phyloP scores from a whole-genome alignment of 768 basidiomycete species.

The Pisolithus marmoratus region DNA sequence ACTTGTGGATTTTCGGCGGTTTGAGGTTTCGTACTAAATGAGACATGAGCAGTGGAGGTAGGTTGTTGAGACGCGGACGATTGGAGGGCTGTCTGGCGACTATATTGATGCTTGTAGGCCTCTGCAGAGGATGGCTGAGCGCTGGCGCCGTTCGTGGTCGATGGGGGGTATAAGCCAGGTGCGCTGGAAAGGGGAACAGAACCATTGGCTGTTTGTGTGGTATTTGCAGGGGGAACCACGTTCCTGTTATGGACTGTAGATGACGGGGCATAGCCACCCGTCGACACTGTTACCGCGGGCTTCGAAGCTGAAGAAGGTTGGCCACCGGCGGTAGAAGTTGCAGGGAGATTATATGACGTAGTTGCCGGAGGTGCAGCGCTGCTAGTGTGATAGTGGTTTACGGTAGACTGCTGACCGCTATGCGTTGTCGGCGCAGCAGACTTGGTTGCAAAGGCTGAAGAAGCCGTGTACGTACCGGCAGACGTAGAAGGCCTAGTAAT shows the following conservation, averaged over 20 bases:
- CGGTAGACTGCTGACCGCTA: neutral
- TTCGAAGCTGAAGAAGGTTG: slow-evolving; percentile 10
- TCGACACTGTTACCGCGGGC: neutral
- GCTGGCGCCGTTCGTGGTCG: slow-evolving; percentile 1
- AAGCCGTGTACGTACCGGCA: slow-evolving; percentile 2
- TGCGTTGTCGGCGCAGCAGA: neutral
- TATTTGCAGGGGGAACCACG: neutral
- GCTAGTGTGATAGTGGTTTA: neutral
- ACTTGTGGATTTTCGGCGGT: slow-evolving; percentile 14
- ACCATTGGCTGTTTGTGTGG: neutral
- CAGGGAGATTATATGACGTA: slow-evolving; percentile 4
- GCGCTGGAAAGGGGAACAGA: slow-evolving; percentile 5
- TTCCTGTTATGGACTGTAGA: slow-evolving; percentile 8
- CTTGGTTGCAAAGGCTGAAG: slow-evolving; percentile 7
- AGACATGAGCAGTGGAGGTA: slow-evolving; percentile 3
- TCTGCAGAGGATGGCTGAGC: slow-evolving; percentile 13
- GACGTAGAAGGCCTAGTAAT: slow-evolving; percentile 6
- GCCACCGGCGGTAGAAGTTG: neutral
- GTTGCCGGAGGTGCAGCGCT: neutral
- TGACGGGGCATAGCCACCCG: neutral
- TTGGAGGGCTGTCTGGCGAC: slow-evolving; percentile 10
- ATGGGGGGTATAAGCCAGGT: slow-evolving; percentile 6
- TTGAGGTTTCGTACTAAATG: slow-evolving; percentile 13
- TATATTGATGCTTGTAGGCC: slow-evolving; percentile 13
- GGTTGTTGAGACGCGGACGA: slow-evolving; percentile 12